These are phyloP conservation scores for Pythium brachiatum DNA, from an alignment of 352 stramenopile species.

Conservation along the genomic window DNA sequence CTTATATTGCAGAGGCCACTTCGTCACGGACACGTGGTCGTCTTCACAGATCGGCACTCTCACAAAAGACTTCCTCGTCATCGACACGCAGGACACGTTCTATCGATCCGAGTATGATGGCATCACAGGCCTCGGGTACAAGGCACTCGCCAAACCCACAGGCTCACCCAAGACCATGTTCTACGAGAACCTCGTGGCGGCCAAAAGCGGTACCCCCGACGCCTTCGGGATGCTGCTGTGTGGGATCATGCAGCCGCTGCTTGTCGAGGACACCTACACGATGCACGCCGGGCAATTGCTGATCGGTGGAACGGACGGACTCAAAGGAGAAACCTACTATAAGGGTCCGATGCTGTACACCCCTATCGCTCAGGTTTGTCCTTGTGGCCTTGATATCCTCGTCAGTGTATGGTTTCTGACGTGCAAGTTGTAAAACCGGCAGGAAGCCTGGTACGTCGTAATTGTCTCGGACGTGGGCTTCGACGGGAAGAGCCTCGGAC, in stretches of 20 bases:
- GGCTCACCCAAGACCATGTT: conserved; percentile 44
- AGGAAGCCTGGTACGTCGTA: conserved; percentile 85
- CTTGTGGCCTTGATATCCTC: not conserved
- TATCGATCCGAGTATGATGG: conserved; percentile 74
- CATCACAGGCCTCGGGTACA: conserved; percentile 74
- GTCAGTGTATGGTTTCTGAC: not conserved
- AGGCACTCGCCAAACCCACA: conserved; percentile 44
- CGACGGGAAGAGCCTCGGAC: conserved; percentile 47
- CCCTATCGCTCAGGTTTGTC: conserved; percentile 56
- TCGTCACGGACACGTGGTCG: conserved; percentile 69
- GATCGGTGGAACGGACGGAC: conserved; percentile 59
- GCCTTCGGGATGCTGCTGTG: conserved; percentile 76
- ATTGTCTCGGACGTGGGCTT: conserved; percentile 73
- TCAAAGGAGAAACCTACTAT: conserved; percentile 57
- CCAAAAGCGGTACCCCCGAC: conserved; percentile 38
- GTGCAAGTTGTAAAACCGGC: not conserved
- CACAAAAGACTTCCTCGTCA: conserved; percentile 70
- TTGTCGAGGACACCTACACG: conserved; percentile 43
- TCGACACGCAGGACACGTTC: conserved; percentile 74
- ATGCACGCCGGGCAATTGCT: conserved; percentile 60
- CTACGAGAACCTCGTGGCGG: conserved; percentile 50
- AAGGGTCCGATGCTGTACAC: conserved; percentile 74
- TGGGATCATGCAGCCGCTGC: conserved; percentile 71
- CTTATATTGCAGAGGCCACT: conserved; percentile 41
- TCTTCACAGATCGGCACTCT: conserved; percentile 50